Evolutionary conservation across 2,329 filamentous ascomycete species (phyloP).

Genomic region (Exophiala mesophila): DNA sequence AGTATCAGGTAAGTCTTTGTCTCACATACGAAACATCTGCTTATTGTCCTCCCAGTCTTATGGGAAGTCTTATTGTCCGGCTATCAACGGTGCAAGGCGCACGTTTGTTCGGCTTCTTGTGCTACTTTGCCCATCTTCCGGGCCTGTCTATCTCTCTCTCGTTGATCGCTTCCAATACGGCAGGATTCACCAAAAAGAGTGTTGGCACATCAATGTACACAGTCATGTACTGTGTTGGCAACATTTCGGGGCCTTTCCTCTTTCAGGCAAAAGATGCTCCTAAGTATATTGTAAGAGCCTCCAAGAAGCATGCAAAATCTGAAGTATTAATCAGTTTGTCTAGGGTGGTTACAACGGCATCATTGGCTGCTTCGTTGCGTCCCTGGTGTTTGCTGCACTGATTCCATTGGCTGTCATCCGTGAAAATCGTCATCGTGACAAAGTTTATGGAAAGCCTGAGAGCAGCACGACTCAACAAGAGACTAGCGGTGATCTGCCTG

Average conservation of each 20-base stretch:
- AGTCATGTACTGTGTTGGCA: slow-evolving; percentile 50
- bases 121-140: slow-evolving; percentile 31
- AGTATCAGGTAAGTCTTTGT: too few species aligned
- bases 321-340: too few species aligned
- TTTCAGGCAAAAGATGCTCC: slow-evolving; percentile 1
- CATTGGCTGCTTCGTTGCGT: slow-evolving; percentile 1
- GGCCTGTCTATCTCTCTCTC: slow-evolving; percentile 24
- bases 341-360: slow-evolving; percentile 3
- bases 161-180: slow-evolving; percentile 38
- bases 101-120: slow-evolving; percentile 29
- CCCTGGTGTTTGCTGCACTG: neutral
- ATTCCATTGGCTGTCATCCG: slow-evolving; percentile 1
- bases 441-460: neutral
- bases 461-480: neutral
- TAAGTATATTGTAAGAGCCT: neutral
- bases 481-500: neutral
- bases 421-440: slow-evolving; percentile 4
- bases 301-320: too few species aligned
- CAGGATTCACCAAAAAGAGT: slow-evolving; percentile 53
- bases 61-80: slow-evolving; percentile 33
- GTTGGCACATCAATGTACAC: slow-evolving; percentile 49
- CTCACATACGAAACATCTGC: too few species aligned
- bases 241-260: slow-evolving; percentile 47
- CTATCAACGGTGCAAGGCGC: slow-evolving; percentile 28
- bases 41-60: neutral